Evolutionary conservation across 352 stramenopile species (phyloP).

Genomic region (Pythium rhizo-oryzae): DNA sequence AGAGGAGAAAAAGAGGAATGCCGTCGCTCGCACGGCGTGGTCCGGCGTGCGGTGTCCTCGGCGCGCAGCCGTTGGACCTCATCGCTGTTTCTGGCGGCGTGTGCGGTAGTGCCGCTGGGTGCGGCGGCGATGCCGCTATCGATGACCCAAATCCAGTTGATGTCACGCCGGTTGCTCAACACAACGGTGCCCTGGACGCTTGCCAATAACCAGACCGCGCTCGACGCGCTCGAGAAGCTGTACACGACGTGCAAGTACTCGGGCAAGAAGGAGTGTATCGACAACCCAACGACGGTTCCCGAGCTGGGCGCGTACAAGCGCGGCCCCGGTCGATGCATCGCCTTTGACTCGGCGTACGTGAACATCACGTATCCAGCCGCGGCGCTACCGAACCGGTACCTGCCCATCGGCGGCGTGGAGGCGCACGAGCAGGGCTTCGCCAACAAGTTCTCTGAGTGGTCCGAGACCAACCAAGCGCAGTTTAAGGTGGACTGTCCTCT

Average conservation of each 20-base stretch:
- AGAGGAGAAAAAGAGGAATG: not conserved
- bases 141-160: not conserved
- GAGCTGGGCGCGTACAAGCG: constrained; percentile 61
- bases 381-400: constrained; percentile 60
- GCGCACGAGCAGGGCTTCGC: constrained; percentile 54
- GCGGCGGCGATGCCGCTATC: not conserved
- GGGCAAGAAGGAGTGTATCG: constrained; percentile 54
- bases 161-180: constrained; percentile 28
- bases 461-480: constrained; percentile 49
- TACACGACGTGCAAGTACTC: constrained; percentile 75
- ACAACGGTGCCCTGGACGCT: constrained; percentile 39
- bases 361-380: constrained; percentile 37
- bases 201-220: constrained; percentile 39
- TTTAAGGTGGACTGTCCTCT: constrained; percentile 73
- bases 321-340: constrained; percentile 47
- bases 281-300: constrained; percentile 50
- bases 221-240: constrained; percentile 44
- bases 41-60: not conserved
- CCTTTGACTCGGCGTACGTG: constrained; percentile 71
- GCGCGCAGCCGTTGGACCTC: constrained; percentile 14
- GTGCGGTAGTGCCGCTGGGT: constrained; percentile 37
- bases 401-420: constrained; percentile 60
- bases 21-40: not conserved
- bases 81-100: constrained; percentile 35
- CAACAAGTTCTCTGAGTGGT: constrained; percentile 81